Percentiles rank a stretch among this genome's conserved stretches.
Conservation (phyloP, 257 asterid genomes). For the Ballota nigra region DNA sequence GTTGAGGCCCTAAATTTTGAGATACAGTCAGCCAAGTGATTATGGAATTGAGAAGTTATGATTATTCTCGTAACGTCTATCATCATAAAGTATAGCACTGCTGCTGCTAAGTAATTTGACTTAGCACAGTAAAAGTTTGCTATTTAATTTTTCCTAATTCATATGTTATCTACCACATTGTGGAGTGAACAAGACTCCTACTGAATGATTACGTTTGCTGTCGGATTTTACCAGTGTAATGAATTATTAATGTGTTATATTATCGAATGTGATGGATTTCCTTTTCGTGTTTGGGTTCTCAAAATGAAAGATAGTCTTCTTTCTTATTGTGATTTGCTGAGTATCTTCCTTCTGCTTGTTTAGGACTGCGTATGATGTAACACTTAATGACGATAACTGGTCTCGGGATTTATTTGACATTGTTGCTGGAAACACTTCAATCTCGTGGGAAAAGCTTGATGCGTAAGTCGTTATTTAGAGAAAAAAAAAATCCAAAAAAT, state of each 20-base stretch:
- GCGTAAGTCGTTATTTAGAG: slow-evolving; percentile 50
- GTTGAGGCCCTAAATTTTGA: not conserved
- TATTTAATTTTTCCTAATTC: not conserved
- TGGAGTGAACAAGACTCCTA: not conserved
- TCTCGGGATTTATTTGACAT: slow-evolving; percentile 54
- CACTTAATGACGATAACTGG: slow-evolving; percentile 83
- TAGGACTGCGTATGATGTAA: slow-evolving; percentile 93
- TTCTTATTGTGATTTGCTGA: not conserved
- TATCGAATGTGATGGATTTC: not conserved
- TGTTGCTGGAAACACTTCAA: slow-evolving; percentile 75
- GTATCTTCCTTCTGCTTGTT: slow-evolving; percentile 3
- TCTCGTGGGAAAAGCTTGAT: slow-evolving; percentile 94
- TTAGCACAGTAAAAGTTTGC: not conserved
- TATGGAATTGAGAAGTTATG: not conserved
- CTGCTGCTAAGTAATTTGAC: not conserved
- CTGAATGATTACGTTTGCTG: not conserved
- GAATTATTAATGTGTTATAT: not conserved
- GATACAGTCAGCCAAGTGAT: not conserved
- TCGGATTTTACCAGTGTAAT: not conserved
- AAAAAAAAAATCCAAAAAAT: not conserved
- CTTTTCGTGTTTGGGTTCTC: slow-evolving; percentile 2
- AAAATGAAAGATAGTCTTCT: slow-evolving; percentile 4
- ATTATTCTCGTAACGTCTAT: not conserved
- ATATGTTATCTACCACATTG: not conserved
- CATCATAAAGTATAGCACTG: not conserved